Evolutionary conservation across 768 basidiomycete species (phyloP), one percentile per base, ranked within the genome.

Genomic region (Galerina sulciceps): DNA sequence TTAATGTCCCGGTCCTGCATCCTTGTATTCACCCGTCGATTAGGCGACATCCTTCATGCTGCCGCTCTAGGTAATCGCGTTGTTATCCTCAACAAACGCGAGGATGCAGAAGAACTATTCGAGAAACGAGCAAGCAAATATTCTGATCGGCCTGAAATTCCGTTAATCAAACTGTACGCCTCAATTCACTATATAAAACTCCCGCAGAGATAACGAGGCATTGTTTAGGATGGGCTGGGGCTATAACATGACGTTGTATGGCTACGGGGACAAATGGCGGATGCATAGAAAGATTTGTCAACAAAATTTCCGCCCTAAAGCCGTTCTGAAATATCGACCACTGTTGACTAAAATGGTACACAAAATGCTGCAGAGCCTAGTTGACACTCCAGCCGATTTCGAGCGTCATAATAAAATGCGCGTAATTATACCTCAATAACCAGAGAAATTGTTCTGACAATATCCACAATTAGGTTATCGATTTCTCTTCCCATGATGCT

Each of bases 81-180:
- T 4, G 46, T 75, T 18, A 46, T 75, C 6, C 38, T 73, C 20
- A 75, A 73, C 49, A 63, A 60, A 0, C 41, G 54, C 10, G 56
- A 73, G 35, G 67, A 65, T 41, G 63, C 61, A 22, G 52, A 47
- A 13, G 47, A 52, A 31, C 23, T 68, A 1, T 65, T 84, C 14
- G 81, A 83, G 59, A 80, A 79, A 52, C 74, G 79, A 17, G 77
- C 79, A 0, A 71, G 76, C 1, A 76, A 77, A 34, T 81, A 82
- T 49, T 80, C 79, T 20, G 79, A 76, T 57, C 71, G 81, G 5
- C 83, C 81, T 17, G 73, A 75, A 1, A 57, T 58, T 23, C 63
- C 66, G n/a, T 59, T 67, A 1, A 8, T 56, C 6, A 47, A 47
- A 10, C 18, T 64, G 65, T 61, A 42, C 42, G 59, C 11, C 10